phyloP scores from a whole-genome alignment of 177 flowering plant species.

The Tripterygium wilfordii region DNA sequence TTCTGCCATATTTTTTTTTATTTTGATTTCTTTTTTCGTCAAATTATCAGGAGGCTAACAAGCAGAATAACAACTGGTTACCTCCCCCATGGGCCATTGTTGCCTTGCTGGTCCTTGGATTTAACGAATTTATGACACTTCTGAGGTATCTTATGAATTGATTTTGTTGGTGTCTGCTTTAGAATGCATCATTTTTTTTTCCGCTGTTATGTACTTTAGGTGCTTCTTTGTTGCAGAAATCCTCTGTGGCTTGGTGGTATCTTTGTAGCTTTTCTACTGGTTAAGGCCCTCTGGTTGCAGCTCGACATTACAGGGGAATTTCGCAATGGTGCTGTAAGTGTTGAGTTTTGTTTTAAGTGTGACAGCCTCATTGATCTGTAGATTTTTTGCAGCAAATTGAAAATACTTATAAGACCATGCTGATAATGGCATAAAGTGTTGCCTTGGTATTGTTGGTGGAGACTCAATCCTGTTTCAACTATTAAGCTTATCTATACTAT shows the following conservation, averaged over 20 bases:
- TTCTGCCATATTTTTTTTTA: background rate
- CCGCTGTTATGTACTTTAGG: slow-evolving; percentile 5
- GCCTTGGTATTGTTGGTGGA: too few species aligned
- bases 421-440: too few species aligned
- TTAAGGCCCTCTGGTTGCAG: slow-evolving; percentile 92
- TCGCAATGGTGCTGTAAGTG: slow-evolving; percentile 90
- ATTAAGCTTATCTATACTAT: too few species aligned
- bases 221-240: slow-evolving; percentile 50
- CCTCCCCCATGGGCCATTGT: slow-evolving; percentile 68
- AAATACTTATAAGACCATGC: too few species aligned
- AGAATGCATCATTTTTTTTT: background rate
- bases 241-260: slow-evolving; percentile 71
- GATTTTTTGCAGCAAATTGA: too few species aligned
- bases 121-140: slow-evolving; percentile 55
- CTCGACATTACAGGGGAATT: slow-evolving; percentile 80
- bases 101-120: slow-evolving; percentile 50
- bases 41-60: slow-evolving; percentile 42
- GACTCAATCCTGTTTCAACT: too few species aligned
- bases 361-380: too few species aligned
- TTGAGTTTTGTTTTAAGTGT: background rate
- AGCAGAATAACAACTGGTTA: slow-evolving; percentile 47
- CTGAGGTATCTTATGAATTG: slow-evolving; percentile 25
- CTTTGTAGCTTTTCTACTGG: slow-evolving; percentile 63
- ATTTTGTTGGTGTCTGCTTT: background rate
- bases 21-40: background rate